Evolutionary conservation across 2,329 filamentous ascomycete species (phyloP).

Genomic region (Curvularia sp.): DNA sequence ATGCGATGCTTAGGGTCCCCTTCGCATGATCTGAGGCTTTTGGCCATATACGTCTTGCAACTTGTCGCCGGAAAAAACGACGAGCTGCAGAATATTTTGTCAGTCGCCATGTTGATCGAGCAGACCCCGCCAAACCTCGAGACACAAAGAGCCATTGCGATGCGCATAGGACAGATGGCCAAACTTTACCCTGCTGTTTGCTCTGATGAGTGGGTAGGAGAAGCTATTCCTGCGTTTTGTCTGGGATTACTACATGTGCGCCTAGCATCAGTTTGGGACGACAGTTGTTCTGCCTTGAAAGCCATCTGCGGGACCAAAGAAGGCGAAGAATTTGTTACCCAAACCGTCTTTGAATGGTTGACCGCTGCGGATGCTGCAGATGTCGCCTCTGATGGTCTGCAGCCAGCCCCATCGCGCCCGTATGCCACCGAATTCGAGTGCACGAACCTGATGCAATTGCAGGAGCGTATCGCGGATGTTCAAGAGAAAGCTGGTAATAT

Average conservation of each 20-base stretch:
- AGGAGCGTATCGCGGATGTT: constrained; percentile 27
- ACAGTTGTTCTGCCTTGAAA: constrained; percentile 77
- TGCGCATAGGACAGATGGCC: constrained; percentile 82
- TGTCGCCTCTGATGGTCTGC: constrained; percentile 11
- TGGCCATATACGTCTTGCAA: constrained; percentile 75
- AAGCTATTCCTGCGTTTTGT: constrained; percentile 79
- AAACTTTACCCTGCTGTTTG: constrained; percentile 66
- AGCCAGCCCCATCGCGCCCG: constrained; percentile 29
- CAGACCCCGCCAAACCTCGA: constrained; percentile 78
- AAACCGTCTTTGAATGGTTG: constrained; percentile 81
- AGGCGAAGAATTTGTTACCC: constrained; percentile 75
- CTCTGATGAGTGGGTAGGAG: constrained; percentile 69
- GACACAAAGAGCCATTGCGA: constrained; percentile 77
- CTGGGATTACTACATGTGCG: constrained; percentile 90
- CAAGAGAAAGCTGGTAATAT: constrained; percentile 27
- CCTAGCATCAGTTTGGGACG: constrained; percentile 86
- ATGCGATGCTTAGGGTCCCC: constrained; percentile 76
- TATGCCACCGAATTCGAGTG: constrained; percentile 81
- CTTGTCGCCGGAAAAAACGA: constrained; percentile 60
- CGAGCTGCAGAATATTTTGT: constrained; percentile 60
- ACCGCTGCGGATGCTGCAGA: constrained; percentile 22
- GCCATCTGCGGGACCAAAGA: constrained; percentile 72
- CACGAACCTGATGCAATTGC: constrained; percentile 69
- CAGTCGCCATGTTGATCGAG: constrained; percentile 78
- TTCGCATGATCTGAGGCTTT: constrained; percentile 75